Percentiles rank a stretch among this genome's conserved stretches.
These are phyloP conservation scores for Oldenlandia corymbosa DNA, from an alignment of 257 asterid species.

Conservation along the genomic window DNA sequence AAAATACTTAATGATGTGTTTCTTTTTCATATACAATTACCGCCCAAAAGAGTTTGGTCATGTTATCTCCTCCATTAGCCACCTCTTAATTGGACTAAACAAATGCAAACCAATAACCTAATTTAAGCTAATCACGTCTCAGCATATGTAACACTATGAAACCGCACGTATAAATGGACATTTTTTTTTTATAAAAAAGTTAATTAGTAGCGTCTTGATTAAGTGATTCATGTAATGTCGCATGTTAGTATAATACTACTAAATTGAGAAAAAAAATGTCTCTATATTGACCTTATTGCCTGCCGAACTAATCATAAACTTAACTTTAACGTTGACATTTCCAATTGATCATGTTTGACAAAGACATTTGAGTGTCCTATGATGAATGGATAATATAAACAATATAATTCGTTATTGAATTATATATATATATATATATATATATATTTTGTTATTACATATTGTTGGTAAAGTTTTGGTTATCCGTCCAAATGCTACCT, in stretches of 20 bases:
- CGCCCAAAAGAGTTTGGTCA: slow-evolving; percentile 9
- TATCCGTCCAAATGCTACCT: too few relatives aligned
- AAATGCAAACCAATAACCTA: neutral
- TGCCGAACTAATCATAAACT: neutral
- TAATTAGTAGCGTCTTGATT: too few relatives aligned
- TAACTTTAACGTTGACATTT: neutral
- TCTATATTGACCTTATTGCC: too few relatives aligned
- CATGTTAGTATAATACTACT: too few relatives aligned
- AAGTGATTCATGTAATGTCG: too few relatives aligned
- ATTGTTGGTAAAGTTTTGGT: too few relatives aligned
- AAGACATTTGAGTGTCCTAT: too few relatives aligned
- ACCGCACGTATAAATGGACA: neutral
- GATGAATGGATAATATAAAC: neutral
- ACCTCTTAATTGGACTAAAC: neutral
- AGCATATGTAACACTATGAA: neutral
- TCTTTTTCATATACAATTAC: slow-evolving; percentile 1
- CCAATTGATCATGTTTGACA: neutral
- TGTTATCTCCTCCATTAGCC: neutral
- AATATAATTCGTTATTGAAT: too few relatives aligned
- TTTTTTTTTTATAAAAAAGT: too few relatives aligned
- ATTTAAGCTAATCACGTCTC: slow-evolving; percentile 10
- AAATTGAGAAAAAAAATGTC: too few relatives aligned
- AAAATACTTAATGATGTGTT: neutral
- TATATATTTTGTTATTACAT: too few relatives aligned
- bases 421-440: too few relatives aligned